These are phyloP conservation scores for Mycena sanguinolenta DNA, from an alignment of 768 basidiomycete species.

Conservation along the genomic window DNA sequence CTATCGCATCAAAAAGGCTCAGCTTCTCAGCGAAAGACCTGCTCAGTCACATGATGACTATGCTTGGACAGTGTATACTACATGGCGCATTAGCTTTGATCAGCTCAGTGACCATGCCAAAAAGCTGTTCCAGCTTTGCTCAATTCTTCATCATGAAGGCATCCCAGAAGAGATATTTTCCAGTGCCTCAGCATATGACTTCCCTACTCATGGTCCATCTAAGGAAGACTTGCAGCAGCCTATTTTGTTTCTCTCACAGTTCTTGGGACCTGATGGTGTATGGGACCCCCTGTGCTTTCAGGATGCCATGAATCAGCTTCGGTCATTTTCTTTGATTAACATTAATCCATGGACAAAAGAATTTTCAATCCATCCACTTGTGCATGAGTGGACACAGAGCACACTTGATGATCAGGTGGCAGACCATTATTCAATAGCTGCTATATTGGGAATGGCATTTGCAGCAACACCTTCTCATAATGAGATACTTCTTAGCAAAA, in stretches of 20 bases:
- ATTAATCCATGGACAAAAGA: neutral
- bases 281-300: neutral
- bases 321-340: neutral
- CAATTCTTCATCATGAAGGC: neutral
- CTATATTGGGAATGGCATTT: neutral
- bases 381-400: neutral
- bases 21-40: neutral
- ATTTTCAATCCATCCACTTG: neutral
- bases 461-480: neutral
- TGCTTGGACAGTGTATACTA: too few relatives aligned
- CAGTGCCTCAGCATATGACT: neutral
- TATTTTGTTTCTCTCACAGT: neutral
- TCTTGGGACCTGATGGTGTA: neutral
- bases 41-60: too few relatives aligned
- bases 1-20: neutral
- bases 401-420: neutral
- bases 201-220: neutral
- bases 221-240: neutral
- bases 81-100: slow-evolving; percentile 3
- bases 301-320: neutral
- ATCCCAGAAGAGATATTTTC: neutral
- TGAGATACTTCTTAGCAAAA: too few relatives aligned
- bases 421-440: neutral
- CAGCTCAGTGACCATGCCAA: neutral
- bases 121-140: neutral